Evolutionary conservation across 495 filamentous ascomycete species (phyloP), one percentile per base, ranked within the genome.

Genomic region (Aspergillus asperescens): DNA sequence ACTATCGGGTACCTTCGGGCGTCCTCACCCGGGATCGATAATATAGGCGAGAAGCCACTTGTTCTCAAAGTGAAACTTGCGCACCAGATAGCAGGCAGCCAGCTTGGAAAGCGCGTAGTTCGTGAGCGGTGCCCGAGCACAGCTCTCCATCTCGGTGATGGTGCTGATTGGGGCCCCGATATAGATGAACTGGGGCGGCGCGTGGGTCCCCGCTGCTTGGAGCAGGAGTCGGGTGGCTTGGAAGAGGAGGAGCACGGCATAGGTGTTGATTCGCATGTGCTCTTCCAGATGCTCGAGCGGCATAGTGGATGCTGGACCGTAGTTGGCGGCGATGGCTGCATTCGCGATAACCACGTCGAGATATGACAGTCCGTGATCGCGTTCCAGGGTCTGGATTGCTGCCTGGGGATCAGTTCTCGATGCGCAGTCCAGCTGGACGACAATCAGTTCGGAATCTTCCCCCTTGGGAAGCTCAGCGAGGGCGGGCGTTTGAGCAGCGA

Each of bases 121-220:
- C 1, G 40, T 43, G 2, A 43, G 24, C 22, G 40, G 40, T 5
- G 40, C 40, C 23, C 40, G 40, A 6, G 40, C 40, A 28, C 40
- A 43, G 22, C 22, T 28, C 12, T 43, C 40, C 40, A 43, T 43
- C 40, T 43, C 40, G 40, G 40, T 43, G 13, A 43, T 43, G 5
- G 40, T 43, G 40, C 23, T 27, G 23, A 43, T 43, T 10, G 40
- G 40, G 5, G 40, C 40, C 12, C 40, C 40, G 40, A 43, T 10
- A 22, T 22, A 43, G 40, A 43, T 43, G 40, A 43, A 43, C n/a
- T 43, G 40, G 9, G 40, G 40, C 40, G 40, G n/a, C n/a, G 22
- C 23, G n/a, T n/a, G n/a, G n/a, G n/a, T n/a, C n/a, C n/a, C n/a
- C n/a, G n/a, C n/a, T n/a, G n/a, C n/a, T n/a, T n/a, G n/a, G n/a